These are phyloP conservation scores for button mushroom (Agaricus bisporus) DNA, from an alignment of 768 basidiomycete species.

Conservation along the genomic window DNA sequence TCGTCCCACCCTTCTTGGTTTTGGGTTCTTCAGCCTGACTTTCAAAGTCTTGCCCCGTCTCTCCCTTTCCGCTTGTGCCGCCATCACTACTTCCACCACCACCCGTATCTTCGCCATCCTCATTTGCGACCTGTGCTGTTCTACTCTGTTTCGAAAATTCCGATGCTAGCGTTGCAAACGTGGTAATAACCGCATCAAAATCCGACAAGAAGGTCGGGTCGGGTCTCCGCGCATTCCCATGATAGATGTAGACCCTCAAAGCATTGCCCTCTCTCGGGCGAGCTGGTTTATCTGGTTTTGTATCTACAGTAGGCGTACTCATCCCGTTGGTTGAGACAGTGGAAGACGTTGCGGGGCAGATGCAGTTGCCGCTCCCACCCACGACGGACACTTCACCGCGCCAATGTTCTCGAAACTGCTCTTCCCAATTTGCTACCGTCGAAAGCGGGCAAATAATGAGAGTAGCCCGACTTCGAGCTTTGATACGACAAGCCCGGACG, in stretches of 20 bases:
- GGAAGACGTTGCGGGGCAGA: conserved; percentile 27
- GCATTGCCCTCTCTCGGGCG: conserved; percentile 43
- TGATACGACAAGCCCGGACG: conserved; percentile 67
- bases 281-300: conserved; percentile 22
- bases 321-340: conserved; percentile 14
- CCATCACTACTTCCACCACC: conserved; percentile 64
- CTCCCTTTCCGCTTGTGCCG: conserved; percentile 57
- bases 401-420: conserved; percentile 98
- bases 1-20: conserved; percentile 61
- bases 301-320: conserved; percentile 22
- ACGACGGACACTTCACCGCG: conserved; percentile 77
- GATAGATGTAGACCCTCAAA: conserved; percentile 91
- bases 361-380: conserved; percentile 61
- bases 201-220: conserved; percentile 86
- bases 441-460: conserved; percentile 96
- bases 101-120: conserved; percentile 64
- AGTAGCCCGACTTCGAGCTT: conserved; percentile 81
- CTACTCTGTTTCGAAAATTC: conserved; percentile 89
- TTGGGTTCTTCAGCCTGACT: conserved; percentile 29
- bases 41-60: conserved; percentile 22
- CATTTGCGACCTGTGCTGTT: conserved; percentile 51
- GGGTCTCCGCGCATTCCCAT: conserved; percentile 82
- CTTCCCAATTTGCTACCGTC: conserved; percentile 98
- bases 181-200: conserved; percentile 97
- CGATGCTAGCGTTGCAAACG: conserved; percentile 90